Evolutionary conservation across 202 grass and related monocot species (phyloP).

Genomic region (Setaria italica): DNA sequence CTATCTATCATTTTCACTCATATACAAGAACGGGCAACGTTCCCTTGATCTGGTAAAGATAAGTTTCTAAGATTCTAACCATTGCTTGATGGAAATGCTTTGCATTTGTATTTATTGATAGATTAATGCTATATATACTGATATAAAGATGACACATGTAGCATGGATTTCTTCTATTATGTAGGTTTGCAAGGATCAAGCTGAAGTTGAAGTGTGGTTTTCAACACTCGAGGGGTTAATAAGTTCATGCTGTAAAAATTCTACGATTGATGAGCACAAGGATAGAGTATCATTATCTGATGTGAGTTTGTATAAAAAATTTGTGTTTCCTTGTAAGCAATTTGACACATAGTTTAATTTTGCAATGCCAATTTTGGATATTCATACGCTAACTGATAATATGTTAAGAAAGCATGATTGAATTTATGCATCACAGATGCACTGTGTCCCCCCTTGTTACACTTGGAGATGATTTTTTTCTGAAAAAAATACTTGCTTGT

Average conservation of each 20-base stretch:
- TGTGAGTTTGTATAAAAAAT: conserved; percentile 56
- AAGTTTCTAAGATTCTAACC: conserved; percentile 35
- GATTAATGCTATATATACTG: conserved; percentile 15
- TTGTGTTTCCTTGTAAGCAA: neutral
- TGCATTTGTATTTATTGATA: conserved; percentile 28
- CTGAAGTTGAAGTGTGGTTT: conserved; percentile 92
- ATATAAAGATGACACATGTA: conserved; percentile 20
- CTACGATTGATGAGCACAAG: conserved; percentile 52
- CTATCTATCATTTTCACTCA: conserved; percentile 89
- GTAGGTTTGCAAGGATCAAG: conserved; percentile 97
- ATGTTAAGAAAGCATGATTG: neutral
- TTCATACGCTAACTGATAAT: neutral
- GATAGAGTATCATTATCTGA: conserved; percentile 75
- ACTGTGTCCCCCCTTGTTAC: neutral
- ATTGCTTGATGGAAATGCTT: conserved; percentile 17
- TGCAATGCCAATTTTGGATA: conserved; percentile 1
- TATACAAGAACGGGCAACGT: conserved; percentile 80
- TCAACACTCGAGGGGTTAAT: conserved; percentile 68
- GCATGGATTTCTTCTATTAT: conserved; percentile 37
- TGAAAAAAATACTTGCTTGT: neutral
- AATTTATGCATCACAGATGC: neutral
- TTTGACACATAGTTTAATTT: neutral
- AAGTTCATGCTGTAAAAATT: conserved; percentile 53
- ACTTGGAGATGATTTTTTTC: neutral
- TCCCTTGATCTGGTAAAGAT: conserved; percentile 86